Conservation (phyloP, 345 rosid species). For the Salix caprea region DNA sequence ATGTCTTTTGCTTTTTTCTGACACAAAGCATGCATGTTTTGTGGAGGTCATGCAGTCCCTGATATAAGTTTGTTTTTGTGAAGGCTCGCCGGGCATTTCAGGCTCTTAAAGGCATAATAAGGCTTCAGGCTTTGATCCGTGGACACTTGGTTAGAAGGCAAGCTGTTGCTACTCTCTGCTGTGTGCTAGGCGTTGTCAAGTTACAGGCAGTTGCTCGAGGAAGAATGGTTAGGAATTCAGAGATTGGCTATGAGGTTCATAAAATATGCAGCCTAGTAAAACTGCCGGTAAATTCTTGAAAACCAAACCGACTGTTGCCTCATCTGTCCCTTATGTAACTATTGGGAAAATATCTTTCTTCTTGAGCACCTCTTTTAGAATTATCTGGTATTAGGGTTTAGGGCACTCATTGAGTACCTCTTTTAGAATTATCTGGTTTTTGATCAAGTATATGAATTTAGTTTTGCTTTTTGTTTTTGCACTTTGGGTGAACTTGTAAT, state of each 20-base stretch:
- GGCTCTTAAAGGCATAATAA: conserved; percentile 92
- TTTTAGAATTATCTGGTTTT: neutral
- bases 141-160: conserved; percentile 95
- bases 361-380: neutral
- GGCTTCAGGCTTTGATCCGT: conserved; percentile 93
- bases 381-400: neutral
- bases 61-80: conserved; percentile 27
- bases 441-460: neutral
- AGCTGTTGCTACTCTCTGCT: conserved; percentile 71
- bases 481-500: neutral
- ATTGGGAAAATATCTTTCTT: neutral
- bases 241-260: conserved; percentile 45
- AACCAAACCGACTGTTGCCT: neutral
- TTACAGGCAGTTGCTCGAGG: conserved; percentile 81
- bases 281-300: conserved; percentile 46
- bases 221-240: conserved; percentile 51
- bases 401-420: neutral
- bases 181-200: conserved; percentile 77
- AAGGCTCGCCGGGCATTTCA: conserved; percentile 95
- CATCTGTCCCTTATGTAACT: neutral
- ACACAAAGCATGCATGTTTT: neutral
- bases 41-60: conserved; percentile 19
- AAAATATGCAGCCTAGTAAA: conserved; percentile 26
- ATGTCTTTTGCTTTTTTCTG: neutral
- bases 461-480: neutral